A percentile compares a stretch with the other conserved stretches of the same genome.
Conservation (phyloP, 192 early-diverging fungal genomes). For the Linnemannia exigua region DNA sequence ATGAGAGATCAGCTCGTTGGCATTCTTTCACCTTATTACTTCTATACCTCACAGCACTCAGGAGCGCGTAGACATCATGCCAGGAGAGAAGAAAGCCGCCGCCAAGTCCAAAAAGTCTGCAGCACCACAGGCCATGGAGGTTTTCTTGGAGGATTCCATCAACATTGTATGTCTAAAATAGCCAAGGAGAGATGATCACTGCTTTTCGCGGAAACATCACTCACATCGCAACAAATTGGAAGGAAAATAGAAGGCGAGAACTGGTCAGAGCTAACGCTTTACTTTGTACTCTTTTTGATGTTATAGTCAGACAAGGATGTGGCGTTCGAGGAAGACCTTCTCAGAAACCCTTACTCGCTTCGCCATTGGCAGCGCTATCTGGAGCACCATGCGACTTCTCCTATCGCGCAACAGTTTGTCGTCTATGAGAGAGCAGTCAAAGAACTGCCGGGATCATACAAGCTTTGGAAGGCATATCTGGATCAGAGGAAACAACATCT, state of each 20-base stretch:
- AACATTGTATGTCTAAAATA: conserved; percentile 37
- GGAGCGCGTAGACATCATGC: conserved; percentile 26
- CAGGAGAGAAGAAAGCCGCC: conserved; percentile 35
- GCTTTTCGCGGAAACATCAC: background rate
- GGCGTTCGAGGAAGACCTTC: conserved; percentile 80
- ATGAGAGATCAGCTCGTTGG: background rate
- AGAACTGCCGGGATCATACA: conserved; percentile 94
- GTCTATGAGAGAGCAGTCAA: conserved; percentile 92
- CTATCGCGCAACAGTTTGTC: conserved; percentile 65
- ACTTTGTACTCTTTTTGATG: background rate
- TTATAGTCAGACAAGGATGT: conserved; percentile 69
- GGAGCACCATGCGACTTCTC: conserved; percentile 80
- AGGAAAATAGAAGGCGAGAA: background rate
- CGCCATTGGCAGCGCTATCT: conserved; percentile 92
- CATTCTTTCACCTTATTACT: background rate
- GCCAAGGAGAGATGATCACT: background rate
- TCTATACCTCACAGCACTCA: background rate
- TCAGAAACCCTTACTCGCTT: conserved; percentile 76
- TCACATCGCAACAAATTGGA: background rate
- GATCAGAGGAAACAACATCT: conserved; percentile 71
- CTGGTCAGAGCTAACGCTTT: background rate
- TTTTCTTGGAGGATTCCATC: conserved; percentile 48
- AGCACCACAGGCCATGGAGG: conserved; percentile 26
- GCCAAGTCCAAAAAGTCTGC: conserved; percentile 29
- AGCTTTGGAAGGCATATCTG: conserved; percentile 94